A percentile compares a stretch with the other conserved stretches of the same genome.
Conservation (phyloP, 257 asterid genomes). For the Plantago major region DNA sequence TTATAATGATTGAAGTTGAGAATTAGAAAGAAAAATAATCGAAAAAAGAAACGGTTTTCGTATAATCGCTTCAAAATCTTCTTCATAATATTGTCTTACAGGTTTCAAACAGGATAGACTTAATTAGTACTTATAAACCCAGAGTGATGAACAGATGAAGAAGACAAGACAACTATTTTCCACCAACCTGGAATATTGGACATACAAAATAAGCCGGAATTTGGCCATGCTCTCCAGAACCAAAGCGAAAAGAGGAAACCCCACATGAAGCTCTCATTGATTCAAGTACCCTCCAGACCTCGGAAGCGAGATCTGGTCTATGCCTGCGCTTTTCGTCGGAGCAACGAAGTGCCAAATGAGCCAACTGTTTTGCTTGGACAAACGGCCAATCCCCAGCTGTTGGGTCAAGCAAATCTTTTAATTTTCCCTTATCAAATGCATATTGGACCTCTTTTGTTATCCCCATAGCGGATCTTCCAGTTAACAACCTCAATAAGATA, state of each 20-base stretch:
- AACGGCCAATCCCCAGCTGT: slow-evolving; percentile 98
- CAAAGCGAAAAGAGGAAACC: slow-evolving; percentile 41
- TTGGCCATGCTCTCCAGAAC: slow-evolving; percentile 41
- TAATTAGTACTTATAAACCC: no score
- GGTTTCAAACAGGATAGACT: no score
- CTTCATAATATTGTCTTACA: no score
- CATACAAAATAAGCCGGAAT: slow-evolving; percentile 71
- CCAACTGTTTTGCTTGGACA: slow-evolving; percentile 88
- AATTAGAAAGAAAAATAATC: neutral
- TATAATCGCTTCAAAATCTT: neutral
- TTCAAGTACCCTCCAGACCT: slow-evolving; percentile 76
- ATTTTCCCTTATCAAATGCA: slow-evolving; percentile 57
- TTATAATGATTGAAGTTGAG: neutral
- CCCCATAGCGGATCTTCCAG: slow-evolving; percentile 71
- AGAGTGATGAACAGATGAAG: no score
- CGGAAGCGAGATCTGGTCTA: slow-evolving; percentile 81
- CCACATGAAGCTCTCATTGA: slow-evolving; percentile 80
- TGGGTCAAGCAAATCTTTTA: slow-evolving; percentile 68
- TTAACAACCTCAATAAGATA: slow-evolving; percentile 59
- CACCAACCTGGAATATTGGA: slow-evolving; percentile 88
- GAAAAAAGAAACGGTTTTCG: neutral
- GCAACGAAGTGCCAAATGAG: slow-evolving; percentile 73
- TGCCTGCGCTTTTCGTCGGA: slow-evolving; percentile 35
- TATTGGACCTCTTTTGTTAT: slow-evolving; percentile 56
- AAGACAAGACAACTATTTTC: neutral